Conservation (phyloP, 768 basidiomycete species). For the Sporobolomyces pararoseus region DNA sequence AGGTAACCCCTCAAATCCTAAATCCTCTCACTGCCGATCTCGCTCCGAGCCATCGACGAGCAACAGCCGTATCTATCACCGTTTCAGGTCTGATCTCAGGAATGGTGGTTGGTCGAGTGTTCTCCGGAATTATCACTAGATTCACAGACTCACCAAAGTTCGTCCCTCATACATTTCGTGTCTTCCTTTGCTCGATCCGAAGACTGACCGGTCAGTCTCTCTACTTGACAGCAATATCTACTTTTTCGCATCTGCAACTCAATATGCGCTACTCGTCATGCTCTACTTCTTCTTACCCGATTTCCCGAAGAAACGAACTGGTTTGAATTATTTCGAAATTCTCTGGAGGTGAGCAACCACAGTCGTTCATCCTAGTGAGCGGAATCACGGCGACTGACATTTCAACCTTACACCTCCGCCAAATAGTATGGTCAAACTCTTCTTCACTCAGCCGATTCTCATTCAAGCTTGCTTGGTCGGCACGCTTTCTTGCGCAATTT, state of each 20-base stretch:
- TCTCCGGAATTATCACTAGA: slow-evolving; percentile 22
- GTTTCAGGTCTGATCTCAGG: slow-evolving; percentile 44
- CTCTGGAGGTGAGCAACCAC: slow-evolving; percentile 37
- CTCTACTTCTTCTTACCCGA: slow-evolving; percentile 54
- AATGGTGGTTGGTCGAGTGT: slow-evolving; percentile 22
- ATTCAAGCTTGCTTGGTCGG: slow-evolving; percentile 56
- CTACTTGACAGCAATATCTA: slow-evolving; percentile 17
- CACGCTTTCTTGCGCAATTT: slow-evolving; percentile 39
- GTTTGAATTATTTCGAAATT: slow-evolving; percentile 50
- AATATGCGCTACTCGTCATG: slow-evolving; percentile 45
- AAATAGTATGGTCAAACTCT: slow-evolving; percentile 69
- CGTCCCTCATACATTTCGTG: too few relatives aligned
- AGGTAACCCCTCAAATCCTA: slow-evolving; percentile 49
- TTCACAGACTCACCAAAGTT: slow-evolving; percentile 13
- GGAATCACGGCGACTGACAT: too few relatives aligned
- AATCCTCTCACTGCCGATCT: slow-evolving; percentile 77
- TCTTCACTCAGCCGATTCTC: slow-evolving; percentile 71
- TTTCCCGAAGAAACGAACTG: slow-evolving; percentile 50
- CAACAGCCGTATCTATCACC: slow-evolving; percentile 66
- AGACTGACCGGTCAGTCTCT: neutral
- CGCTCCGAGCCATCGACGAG: slow-evolving; percentile 68
- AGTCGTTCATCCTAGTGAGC: too few relatives aligned
- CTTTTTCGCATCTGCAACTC: slow-evolving; percentile 13
- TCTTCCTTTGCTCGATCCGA: too few relatives aligned
- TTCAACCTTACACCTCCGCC: too few relatives aligned